A percentile compares a stretch with the other conserved stretches of the same genome.
Evolutionary conservation across 78 protist genomes (phyloP).

Genomic region (Dictyostelium purpureum): DNA sequence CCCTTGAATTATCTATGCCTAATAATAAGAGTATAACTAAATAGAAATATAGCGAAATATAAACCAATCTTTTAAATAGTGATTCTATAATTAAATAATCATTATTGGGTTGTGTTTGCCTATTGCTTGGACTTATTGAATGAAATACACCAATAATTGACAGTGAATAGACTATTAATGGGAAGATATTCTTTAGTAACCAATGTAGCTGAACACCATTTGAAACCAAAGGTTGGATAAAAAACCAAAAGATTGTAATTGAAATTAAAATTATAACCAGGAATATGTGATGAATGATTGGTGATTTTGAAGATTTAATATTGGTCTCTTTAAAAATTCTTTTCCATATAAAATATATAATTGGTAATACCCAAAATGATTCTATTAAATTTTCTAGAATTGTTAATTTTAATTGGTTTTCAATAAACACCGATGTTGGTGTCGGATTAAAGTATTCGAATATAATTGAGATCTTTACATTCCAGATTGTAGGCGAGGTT

Average conservation of each 20-base stretch:
- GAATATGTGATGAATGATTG: neutral
- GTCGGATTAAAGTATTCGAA: too few relatives aligned
- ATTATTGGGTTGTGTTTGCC: too few relatives aligned
- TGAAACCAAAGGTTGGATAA: neutral
- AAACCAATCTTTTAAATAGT: constrained; percentile 1
- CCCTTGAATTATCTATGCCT: neutral
- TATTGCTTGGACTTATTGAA: neutral
- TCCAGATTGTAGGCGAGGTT: constrained; percentile 9
- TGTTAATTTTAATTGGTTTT: too few relatives aligned
- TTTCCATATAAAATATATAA: neutral
- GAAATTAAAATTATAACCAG: neutral
- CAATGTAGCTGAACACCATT: neutral
- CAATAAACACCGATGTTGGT: too few relatives aligned
- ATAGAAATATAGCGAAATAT: neutral
- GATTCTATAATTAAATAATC: neutral
- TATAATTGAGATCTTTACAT: neutral
- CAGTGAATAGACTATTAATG: constrained; percentile 9
- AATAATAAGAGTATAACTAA: neutral
- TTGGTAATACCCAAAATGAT: constrained; percentile 1
- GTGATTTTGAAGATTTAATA: neutral
- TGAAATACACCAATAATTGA: constrained; percentile 14
- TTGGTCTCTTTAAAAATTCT: neutral
- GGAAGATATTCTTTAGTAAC: neutral
- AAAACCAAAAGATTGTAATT: neutral
- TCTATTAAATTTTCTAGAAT: neutral